phyloP scores from a whole-genome alignment of 495 filamentous ascomycete genomes.

The Neurospora sp. region DNA sequence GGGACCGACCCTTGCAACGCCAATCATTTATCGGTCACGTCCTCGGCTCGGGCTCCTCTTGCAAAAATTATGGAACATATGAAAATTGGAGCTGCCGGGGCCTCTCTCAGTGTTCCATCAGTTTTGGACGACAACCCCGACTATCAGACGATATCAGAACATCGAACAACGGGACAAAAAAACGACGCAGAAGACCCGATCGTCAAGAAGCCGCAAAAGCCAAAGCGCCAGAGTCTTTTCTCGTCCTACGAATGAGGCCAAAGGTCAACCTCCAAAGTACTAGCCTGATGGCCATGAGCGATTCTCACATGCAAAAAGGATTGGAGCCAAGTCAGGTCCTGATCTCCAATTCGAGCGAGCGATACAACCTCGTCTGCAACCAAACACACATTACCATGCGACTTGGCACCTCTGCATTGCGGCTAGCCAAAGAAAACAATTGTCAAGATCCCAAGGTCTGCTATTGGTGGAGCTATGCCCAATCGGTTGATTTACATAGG shows the following conservation, averaged over 20 bases:
- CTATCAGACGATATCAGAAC: not conserved
- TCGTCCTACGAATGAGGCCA: not conserved
- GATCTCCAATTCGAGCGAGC: not conserved
- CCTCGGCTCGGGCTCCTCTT: constrained; percentile 22
- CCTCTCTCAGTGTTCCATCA: not conserved
- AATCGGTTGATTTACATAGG: not conserved
- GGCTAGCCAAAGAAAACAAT: not conserved
- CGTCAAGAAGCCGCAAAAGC: not conserved
- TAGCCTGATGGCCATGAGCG: not conserved
- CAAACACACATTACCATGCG: not conserved
- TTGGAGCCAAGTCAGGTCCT: not conserved
- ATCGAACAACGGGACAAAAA: not conserved
- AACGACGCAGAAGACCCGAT: not conserved
- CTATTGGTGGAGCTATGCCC: not conserved
- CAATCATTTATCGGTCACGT: not conserved
- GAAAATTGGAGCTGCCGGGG: constrained; percentile 13
- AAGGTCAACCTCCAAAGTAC: not conserved
- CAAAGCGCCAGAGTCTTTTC: not conserved
- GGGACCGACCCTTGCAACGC: constrained; percentile 8
- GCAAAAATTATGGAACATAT: constrained; percentile 15
- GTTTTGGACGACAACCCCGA: not conserved
- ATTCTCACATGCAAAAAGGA: not conserved
- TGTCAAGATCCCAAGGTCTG: not conserved
- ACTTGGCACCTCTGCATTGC: not conserved
- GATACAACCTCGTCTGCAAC: not conserved